Conservation (phyloP, 2,329 filamentous ascomycete species). For the Arthrobotrys sinensis region DNA sequence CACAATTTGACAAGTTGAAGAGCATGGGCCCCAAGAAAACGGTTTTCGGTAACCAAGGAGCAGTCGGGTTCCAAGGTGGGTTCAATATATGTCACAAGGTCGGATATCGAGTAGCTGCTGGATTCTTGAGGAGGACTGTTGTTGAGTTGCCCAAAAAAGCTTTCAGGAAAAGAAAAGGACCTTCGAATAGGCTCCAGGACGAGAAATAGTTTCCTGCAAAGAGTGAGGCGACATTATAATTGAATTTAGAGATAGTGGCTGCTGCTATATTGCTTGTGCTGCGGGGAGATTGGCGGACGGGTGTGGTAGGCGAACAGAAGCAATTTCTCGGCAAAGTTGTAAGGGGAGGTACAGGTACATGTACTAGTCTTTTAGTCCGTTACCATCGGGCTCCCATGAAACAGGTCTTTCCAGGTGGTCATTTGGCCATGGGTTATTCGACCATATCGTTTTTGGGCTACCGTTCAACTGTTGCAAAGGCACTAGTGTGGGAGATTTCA, state of each 20-base stretch:
- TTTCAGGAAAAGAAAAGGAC: conserved; percentile 53
- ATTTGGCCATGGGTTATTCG: conserved; percentile 60
- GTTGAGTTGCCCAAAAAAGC: conserved; percentile 59
- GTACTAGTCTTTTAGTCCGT: conserved; percentile 61
- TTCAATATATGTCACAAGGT: conserved; percentile 51
- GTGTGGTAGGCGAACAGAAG: conserved; percentile 62
- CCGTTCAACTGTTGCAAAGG: conserved; percentile 60
- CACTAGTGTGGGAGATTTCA: conserved; percentile 62
- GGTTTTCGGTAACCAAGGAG: conserved; percentile 44
- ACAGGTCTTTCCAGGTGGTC: conserved; percentile 61
- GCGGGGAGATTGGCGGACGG: conserved; percentile 61
- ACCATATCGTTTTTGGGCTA: conserved; percentile 60
- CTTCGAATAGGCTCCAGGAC: conserved; percentile 60
- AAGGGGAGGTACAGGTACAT: conserved; percentile 62
- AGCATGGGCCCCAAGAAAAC: conserved; percentile 57
- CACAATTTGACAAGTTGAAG: conserved; percentile 52
- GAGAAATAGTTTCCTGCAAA: conserved; percentile 56
- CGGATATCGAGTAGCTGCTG: conserved; percentile 36
- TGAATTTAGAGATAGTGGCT: conserved; percentile 62
- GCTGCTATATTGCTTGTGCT: conserved; percentile 62
- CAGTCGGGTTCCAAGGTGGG: conserved; percentile 35
- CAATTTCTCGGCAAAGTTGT: conserved; percentile 62
- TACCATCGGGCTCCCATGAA: conserved; percentile 61
- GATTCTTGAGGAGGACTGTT: conserved; percentile 35
- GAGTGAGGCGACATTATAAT: conserved; percentile 61